Conservation (phyloP, 352 stramenopile species). For the Thraustochytrium sp. region DNA sequence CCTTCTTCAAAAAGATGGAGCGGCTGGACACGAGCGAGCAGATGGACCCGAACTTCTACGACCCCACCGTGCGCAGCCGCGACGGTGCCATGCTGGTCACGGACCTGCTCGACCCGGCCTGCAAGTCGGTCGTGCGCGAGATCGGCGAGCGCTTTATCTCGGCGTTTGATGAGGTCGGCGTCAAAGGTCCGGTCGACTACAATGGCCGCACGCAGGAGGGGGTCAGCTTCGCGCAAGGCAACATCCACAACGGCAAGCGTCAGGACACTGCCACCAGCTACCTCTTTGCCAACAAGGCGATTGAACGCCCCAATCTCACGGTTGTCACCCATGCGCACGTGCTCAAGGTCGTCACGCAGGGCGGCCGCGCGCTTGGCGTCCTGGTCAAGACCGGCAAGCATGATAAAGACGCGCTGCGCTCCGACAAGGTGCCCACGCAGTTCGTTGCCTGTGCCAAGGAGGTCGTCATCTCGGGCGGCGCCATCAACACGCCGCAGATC, state of each 20-base stretch:
- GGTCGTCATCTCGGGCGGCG: conserved; percentile 66
- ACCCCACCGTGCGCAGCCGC: conserved; percentile 47
- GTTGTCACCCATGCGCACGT: conserved; percentile 59
- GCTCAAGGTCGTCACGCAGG: conserved; percentile 56
- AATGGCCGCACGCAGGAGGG: conserved; percentile 48
- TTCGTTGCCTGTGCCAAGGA: conserved; percentile 49
- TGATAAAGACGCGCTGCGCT: not conserved
- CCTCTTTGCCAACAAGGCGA: conserved; percentile 49
- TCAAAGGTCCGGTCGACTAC: conserved; percentile 37
- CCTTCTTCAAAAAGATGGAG: not conserved
- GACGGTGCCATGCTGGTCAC: conserved; percentile 60
- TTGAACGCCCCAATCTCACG: conserved; percentile 60
- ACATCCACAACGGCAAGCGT: conserved; percentile 53
- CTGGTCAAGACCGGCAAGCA: conserved; percentile 54
- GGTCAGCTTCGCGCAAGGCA: conserved; percentile 47
- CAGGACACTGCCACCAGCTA: conserved; percentile 60
- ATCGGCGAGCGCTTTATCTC: conserved; percentile 40
- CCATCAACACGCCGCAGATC: conserved; percentile 66
- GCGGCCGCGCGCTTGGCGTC: conserved; percentile 56
- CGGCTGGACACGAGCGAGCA: not conserved
- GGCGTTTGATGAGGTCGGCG: conserved; percentile 4
- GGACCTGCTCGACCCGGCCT: not conserved
- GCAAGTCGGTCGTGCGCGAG: not conserved
- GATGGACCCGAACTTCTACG: conserved; percentile 8
- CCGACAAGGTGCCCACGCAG: not conserved